Evolutionary conservation across 352 stramenopile genomes (phyloP).

Genomic region (Phytophthora ramorum): DNA sequence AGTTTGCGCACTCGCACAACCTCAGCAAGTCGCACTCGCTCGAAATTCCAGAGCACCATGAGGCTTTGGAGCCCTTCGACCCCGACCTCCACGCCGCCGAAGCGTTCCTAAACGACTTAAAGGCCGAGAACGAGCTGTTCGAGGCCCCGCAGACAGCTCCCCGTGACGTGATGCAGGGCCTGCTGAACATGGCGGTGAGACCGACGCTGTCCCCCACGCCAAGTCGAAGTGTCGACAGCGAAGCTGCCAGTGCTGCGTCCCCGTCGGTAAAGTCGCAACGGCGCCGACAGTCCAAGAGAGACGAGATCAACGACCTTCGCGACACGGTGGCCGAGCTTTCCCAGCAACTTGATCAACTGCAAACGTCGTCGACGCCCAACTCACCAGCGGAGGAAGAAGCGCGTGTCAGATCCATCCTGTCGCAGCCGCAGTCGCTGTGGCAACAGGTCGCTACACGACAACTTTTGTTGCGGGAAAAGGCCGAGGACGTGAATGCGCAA

Average conservation of each 20-base stretch:
- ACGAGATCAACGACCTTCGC: slow-evolving; percentile 39
- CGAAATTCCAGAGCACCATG: slow-evolving; percentile 15
- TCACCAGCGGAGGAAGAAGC: slow-evolving; percentile 17
- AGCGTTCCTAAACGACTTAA: slow-evolving; percentile 25
- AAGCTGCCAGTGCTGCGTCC: neutral
- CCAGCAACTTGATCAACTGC: slow-evolving; percentile 31
- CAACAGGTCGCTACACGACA: slow-evolving; percentile 32
- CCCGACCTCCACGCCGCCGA: slow-evolving; percentile 18
- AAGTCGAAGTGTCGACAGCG: neutral
- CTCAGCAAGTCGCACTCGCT: slow-evolving; percentile 32
- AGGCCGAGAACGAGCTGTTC: slow-evolving; percentile 25
- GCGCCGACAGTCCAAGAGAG: slow-evolving; percentile 26
- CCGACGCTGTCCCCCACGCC: neutral
- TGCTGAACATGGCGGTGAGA: slow-evolving; percentile 2
- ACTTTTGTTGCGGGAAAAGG: slow-evolving; percentile 22
- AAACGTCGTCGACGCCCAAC: slow-evolving; percentile 16
- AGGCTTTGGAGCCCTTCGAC: slow-evolving; percentile 5
- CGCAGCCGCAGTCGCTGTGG: slow-evolving; percentile 30
- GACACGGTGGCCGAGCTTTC: slow-evolving; percentile 30
- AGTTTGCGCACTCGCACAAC: slow-evolving; percentile 25
- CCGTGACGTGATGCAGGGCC: slow-evolving; percentile 3
- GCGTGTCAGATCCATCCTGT: slow-evolving; percentile 14
- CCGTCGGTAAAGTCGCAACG: neutral
- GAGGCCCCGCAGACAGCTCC: neutral
- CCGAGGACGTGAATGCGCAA: slow-evolving; percentile 26